Evolutionary conservation across 2,329 filamentous ascomycete genomes (phyloP), one percentile per base, ranked within the genome.

Genomic region (Alternaria atra): DNA sequence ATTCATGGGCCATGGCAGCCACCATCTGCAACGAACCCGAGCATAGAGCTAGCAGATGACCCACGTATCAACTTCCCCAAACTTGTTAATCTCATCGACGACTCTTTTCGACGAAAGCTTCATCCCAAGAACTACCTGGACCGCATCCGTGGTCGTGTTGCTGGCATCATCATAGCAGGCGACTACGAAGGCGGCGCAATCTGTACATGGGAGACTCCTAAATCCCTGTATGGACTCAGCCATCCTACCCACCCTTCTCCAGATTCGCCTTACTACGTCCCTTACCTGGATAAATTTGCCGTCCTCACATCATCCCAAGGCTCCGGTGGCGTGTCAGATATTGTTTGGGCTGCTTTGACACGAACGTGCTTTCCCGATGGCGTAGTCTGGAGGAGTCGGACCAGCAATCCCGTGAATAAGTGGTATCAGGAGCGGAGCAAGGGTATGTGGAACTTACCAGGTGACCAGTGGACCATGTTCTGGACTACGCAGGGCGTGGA

Each of bases 281-380:
- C 95, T 0, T 99, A 99, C 76, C 85, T 99, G 30, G 95, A 99
- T 80, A 99, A 99, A 77, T 98, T 99, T 75, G 95, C 95, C 0
- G 95, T 99, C 0, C 84, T 97, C 15, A 94, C 91, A 68, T 90
- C 89, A 61, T 91, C 90, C 12, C 95, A 99, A 77, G 95, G 95
- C 0, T 92, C 91, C 0, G 93, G 93, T 1, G 94, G 95, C 3
- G 94, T 98, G 3, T 94, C 95, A 1, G 95, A 99, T 74, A 91
- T 98, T 39, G 91, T 99, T 7, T 99, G 98, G 81, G 97, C 96
- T 64, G 90, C 93, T 34, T 97, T 99, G 91, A 92, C 97, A 5
- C 87, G 91, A 29, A 89, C 90, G 20, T 97, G 94, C 71, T 96
- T 98, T 68, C 94, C 94, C 0, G 80, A 87, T 2, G 95, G 95